Evolutionary conservation across 805 yeast genomes (phyloP).

Genomic region (Ogataea trehaloabstinens): DNA sequence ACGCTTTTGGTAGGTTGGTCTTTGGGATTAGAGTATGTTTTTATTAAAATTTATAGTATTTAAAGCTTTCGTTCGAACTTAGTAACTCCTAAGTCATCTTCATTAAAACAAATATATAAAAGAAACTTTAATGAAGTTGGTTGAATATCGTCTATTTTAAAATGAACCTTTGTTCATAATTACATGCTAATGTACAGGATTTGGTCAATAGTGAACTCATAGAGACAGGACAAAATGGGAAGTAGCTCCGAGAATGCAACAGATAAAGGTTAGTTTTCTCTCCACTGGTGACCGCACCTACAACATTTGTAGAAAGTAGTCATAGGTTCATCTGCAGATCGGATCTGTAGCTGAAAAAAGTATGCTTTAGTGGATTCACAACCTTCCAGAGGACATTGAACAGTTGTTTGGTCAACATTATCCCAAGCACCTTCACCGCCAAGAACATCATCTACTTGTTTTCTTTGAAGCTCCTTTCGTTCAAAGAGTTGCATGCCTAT

Average conservation of each 20-base stretch:
- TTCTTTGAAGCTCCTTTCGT: conserved; percentile 76
- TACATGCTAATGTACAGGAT: too few relatives aligned
- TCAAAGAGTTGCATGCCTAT: conserved; percentile 81
- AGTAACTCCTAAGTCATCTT: too few relatives aligned
- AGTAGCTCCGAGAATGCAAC: too few relatives aligned
- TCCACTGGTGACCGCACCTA: conserved; percentile 92
- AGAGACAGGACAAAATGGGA: too few relatives aligned
- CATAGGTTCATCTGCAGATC: conserved; percentile 99
- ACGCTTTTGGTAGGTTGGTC: neutral
- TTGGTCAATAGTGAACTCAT: too few relatives aligned
- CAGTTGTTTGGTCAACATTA: conserved; percentile 92
- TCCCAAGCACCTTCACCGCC: conserved; percentile 99
- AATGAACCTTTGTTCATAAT: too few relatives aligned
- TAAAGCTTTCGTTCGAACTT: neutral
- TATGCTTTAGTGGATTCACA: conserved; percentile 93
- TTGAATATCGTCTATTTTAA: too few relatives aligned
- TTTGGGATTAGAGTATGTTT: neutral
- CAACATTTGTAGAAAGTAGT: conserved; percentile 96
- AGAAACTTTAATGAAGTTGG: too few relatives aligned
- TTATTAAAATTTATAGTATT: too few relatives aligned
- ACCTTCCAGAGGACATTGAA: conserved; percentile 84
- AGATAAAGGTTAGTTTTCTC: conserved; percentile 89
- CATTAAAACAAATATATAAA: too few relatives aligned
- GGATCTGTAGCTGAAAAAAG: conserved; percentile 92
- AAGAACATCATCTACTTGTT: conserved; percentile 91